Evolutionary conservation across 495 filamentous ascomycete species (phyloP), one percentile per base, ranked within the genome.

Genomic region (Lichenothelia convexa): DNA sequence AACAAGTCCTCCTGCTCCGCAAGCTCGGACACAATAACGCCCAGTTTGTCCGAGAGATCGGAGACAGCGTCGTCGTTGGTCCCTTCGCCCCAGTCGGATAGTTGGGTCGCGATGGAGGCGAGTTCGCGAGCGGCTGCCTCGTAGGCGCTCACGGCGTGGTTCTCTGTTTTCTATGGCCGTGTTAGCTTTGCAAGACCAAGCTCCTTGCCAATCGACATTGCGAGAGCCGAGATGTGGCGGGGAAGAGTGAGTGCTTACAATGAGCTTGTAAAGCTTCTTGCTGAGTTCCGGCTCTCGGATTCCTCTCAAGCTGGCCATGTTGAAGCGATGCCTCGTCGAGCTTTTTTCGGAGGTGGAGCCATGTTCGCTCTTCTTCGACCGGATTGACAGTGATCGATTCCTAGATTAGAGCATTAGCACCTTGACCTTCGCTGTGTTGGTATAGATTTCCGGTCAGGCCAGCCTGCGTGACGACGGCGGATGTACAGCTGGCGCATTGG

Each of bases 81-180:
- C 29, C 75, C 68, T 54, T 93, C 85, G 35, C 89, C 91, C 91
- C 91, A 95, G 38, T 93, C 89, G 4, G 80, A 86, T n/a, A 97
- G 70, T 60, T 94, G 84, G 2, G 72, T 70, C 6, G 86, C 87
- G 47, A 93, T 78, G 12, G 75, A 71, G 24, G 80, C 57, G 38
- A 83, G 80, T 57, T 89, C 83, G 32, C 74, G 74, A 16, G 71
- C 79, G 7, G 89, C 89, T 1, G 71, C 52, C 57, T 92, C 80
- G 56, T 94, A 77, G 34, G 78, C 78, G 21, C 71, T 62, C 46
- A 94, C 84, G 9, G 80, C 73, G 45, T 74, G 62, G 63, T 91
- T 93, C 55, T 85, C 77, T 36, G 73, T 76, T 57, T 97, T 97
- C n/a, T n/a, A n/a, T n/a, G n/a, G n/a, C n/a, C n/a, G n/a, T n/a